phyloP scores from a whole-genome alignment of 305 asterid genomes.

The Rubia balearica region DNA sequence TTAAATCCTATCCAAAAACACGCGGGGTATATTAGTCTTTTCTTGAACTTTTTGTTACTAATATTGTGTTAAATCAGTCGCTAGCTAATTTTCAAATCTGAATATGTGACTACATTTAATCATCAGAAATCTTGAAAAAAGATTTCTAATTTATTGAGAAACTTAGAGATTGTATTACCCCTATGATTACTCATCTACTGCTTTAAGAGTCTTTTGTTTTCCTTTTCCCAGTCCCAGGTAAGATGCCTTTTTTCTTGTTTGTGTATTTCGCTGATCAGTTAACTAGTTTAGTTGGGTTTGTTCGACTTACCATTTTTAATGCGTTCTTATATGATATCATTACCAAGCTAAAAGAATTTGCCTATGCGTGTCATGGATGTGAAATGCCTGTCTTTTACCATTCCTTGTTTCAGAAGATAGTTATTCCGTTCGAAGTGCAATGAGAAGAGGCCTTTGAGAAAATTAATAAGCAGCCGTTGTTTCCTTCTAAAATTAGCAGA shows the following conservation, averaged over 20 bases:
- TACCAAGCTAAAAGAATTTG: neutral
- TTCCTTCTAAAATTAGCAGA: neutral
- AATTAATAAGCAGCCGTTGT: neutral
- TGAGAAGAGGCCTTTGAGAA: neutral
- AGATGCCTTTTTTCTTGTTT: neutral
- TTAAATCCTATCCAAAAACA: slow-evolving; percentile 12
- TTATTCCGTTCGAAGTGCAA: neutral
- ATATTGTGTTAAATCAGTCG: neutral
- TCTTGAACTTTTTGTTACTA: neutral
- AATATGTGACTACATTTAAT: neutral
- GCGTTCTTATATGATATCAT: neutral
- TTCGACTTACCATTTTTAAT: neutral
- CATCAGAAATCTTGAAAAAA: no score
- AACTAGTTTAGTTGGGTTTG: neutral
- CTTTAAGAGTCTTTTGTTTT: slow-evolving; percentile 12
- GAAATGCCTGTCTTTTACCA: neutral
- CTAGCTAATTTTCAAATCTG: neutral
- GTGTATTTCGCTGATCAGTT: neutral
- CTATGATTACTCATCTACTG: neutral
- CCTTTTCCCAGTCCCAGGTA: neutral
- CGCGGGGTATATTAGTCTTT: neutral
- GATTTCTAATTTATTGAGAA: neutral
- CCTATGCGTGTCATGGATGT: neutral
- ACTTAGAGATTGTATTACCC: neutral
- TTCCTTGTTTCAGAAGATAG: neutral